Conservation (phyloP, 192 early-diverging fungal species). For the Helicostylum pulchrum region DNA sequence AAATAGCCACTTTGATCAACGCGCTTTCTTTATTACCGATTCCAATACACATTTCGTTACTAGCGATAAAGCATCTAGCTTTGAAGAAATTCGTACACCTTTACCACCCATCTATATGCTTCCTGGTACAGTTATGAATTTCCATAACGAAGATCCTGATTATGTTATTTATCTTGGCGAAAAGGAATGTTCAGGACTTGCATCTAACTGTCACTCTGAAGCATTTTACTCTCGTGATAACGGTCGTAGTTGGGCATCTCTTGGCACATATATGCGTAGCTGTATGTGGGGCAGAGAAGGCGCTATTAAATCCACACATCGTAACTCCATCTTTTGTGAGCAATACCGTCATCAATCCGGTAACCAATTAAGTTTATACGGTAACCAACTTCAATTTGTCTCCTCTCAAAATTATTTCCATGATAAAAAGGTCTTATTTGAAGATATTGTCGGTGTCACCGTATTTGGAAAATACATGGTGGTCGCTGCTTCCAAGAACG, state of each 20-base stretch:
- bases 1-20: slow-evolving; percentile 58
- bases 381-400: slow-evolving; percentile 62
- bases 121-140: slow-evolving; percentile 61
- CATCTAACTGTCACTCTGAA: slow-evolving; percentile 62
- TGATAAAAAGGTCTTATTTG: slow-evolving; percentile 51
- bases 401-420: slow-evolving; percentile 57
- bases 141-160: slow-evolving; percentile 81
- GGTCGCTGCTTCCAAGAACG: slow-evolving; percentile 56
- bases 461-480: slow-evolving; percentile 78
- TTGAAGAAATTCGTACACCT: slow-evolving; percentile 56
- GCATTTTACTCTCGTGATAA: slow-evolving; percentile 69
- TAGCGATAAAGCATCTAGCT: slow-evolving; percentile 55
- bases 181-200: slow-evolving; percentile 43
- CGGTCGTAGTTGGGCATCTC: slow-evolving; percentile 63
- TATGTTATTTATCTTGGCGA: slow-evolving; percentile 80
- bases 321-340: slow-evolving; percentile 72
- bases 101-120: slow-evolving; percentile 55
- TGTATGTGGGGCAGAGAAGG: slow-evolving; percentile 69
- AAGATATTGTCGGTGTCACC: slow-evolving; percentile 75
- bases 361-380: slow-evolving; percentile 45
- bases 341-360: slow-evolving; percentile 62
- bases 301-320: slow-evolving; percentile 47
- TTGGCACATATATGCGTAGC: slow-evolving; percentile 67
- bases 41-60: slow-evolving; percentile 54
- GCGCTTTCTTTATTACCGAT: slow-evolving; percentile 58